Conservation (phyloP, 208 protist species). For the Tritrichomonas foetus region DNA sequence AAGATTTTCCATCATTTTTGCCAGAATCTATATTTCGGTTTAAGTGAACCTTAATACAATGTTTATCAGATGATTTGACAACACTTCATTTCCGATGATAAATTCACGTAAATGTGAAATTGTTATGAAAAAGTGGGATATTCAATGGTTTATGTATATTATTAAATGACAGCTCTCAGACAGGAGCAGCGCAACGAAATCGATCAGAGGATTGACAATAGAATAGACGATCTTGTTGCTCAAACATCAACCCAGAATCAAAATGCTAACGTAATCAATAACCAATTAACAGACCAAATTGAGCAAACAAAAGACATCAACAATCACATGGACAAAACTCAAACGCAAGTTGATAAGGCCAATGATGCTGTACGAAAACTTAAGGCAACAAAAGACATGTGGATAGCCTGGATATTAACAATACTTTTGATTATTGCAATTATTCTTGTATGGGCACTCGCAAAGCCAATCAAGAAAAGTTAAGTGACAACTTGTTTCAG, state of each 20-base stretch:
- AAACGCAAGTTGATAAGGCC: background rate
- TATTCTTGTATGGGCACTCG: background rate
- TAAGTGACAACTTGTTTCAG: no score
- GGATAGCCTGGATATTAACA: background rate
- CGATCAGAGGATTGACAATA: background rate
- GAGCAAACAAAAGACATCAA: background rate
- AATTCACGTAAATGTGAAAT: no score
- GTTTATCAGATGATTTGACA: no score
- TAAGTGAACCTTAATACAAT: no score
- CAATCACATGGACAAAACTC: background rate
- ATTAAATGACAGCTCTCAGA: no score
- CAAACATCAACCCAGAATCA: background rate
- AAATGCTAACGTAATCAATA: background rate
- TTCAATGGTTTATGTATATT: no score
- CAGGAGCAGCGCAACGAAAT: no score
- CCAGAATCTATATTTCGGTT: no score
- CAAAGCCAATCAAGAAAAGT: no score
- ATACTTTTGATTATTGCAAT: background rate
- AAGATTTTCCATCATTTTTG: no score
- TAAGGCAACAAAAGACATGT: background rate
- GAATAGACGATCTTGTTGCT: background rate
- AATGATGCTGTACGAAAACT: background rate
- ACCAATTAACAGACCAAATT: background rate
- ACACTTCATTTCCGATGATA: no score
- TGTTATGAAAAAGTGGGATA: no score